Conservation (phyloP, 345 rosid genomes). For the Microthlaspi erraticum region DNA sequence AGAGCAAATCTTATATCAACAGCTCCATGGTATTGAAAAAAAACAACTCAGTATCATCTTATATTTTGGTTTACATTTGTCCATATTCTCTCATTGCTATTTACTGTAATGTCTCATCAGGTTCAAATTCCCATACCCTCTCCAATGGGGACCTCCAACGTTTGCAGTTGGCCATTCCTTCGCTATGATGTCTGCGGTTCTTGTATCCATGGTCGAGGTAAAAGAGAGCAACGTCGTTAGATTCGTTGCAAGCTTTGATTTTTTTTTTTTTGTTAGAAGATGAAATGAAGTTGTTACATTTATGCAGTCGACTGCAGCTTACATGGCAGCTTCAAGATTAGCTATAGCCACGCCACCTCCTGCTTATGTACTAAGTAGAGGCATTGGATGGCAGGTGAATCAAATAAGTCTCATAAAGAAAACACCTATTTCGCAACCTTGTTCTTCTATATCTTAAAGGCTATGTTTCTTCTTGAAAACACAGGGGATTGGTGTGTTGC, state of each 20-base stretch:
- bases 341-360: slow-evolving; percentile 99
- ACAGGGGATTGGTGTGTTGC: slow-evolving; percentile 90
- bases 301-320: slow-evolving; percentile 90
- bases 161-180: slow-evolving; percentile 93
- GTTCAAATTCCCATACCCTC: slow-evolving; percentile 95
- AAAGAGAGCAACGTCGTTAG: slow-evolving; percentile 9
- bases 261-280: background rate
- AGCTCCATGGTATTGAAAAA: slow-evolving; percentile 82
- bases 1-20: slow-evolving; percentile 77
- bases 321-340: slow-evolving; percentile 92
- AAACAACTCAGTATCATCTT: background rate
- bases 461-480: background rate
- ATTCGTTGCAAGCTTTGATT: background rate
- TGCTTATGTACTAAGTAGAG: slow-evolving; percentile 92
- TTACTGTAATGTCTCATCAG: slow-evolving; percentile 47
- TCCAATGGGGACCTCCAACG: slow-evolving; percentile 99
- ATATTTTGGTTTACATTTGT: background rate
- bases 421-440: slow-evolving; percentile 1
- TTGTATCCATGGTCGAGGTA: slow-evolving; percentile 97
- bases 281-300: background rate
- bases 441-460: slow-evolving; percentile 1
- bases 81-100: slow-evolving; percentile 1
- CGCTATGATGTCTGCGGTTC: slow-evolving; percentile 94
- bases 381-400: slow-evolving; percentile 98
- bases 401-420: background rate